These are phyloP conservation scores for Heritiera fomes DNA, from an alignment of 345 rosid genomes.

Conservation along the genomic window DNA sequence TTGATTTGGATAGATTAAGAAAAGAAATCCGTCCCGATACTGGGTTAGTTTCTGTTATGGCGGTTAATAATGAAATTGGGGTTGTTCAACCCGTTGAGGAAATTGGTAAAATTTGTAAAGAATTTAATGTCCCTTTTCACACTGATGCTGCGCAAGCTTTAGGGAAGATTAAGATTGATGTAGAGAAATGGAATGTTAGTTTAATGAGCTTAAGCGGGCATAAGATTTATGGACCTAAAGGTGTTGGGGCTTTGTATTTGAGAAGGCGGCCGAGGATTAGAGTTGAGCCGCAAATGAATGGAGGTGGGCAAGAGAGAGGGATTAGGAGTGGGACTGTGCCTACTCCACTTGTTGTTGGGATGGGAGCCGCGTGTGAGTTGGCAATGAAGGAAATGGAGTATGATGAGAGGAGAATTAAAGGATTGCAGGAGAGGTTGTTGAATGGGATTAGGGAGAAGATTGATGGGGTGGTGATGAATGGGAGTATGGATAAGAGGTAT, in stretches of 20 bases:
- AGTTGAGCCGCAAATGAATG: constrained; percentile 90
- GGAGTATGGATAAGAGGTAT: constrained; percentile 77
- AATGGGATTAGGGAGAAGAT: constrained; percentile 69
- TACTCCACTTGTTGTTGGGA: constrained; percentile 80
- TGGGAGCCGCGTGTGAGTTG: constrained; percentile 88
- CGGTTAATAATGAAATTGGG: constrained; percentile 96
- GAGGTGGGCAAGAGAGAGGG: constrained; percentile 99
- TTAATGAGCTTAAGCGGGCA: constrained; percentile 96
- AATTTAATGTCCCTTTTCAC: constrained; percentile 76
- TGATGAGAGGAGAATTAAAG: constrained; percentile 64
- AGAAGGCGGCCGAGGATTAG: constrained; percentile 81
- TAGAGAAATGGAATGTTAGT: constrained; percentile 85
- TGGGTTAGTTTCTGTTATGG: constrained; percentile 86
- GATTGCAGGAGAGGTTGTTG: constrained; percentile 68
- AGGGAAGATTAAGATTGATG: constrained; percentile 91
- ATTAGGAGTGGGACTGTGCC: constrained; percentile 90
- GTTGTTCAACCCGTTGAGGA: constrained; percentile 93
- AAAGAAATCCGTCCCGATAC: constrained; percentile 78
- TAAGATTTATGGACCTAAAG: constrained; percentile 91
- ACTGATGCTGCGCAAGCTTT: constrained; percentile 94
- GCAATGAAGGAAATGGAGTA: constrained; percentile 89
- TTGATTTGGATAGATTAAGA: constrained; percentile 64
- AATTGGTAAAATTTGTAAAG: constrained; percentile 80
- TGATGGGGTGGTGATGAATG: constrained; percentile 88
- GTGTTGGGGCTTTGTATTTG: constrained; percentile 87